phyloP scores from a whole-genome alignment of 2,329 filamentous ascomycete genomes.

The Pseudogymnoascus sp. region DNA sequence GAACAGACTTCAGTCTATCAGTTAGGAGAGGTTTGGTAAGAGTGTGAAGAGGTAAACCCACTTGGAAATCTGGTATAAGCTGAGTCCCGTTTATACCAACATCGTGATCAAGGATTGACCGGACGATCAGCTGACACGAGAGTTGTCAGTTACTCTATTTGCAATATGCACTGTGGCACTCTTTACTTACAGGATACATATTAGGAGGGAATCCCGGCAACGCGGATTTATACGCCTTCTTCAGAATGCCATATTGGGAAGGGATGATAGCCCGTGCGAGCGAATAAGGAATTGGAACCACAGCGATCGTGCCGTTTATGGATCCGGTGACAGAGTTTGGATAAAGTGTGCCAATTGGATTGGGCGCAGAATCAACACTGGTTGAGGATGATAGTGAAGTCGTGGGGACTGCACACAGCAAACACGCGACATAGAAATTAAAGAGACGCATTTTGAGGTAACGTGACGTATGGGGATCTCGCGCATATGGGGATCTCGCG shows the following conservation, averaged over 20 bases:
- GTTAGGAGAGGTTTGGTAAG: constrained; percentile 21
- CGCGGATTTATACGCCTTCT: constrained; percentile 39
- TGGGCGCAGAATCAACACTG: constrained; percentile 29
- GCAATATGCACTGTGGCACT: neutral
- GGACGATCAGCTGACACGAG: constrained; percentile 15
- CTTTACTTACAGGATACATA: constrained; percentile 42
- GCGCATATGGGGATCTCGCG: no score
- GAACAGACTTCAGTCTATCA: constrained; percentile 34
- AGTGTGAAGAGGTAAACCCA: constrained; percentile 1
- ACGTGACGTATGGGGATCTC: no score
- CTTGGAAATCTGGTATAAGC: constrained; percentile 14
- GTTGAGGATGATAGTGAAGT: neutral
- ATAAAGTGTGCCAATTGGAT: constrained; percentile 41
- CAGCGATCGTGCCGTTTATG: constrained; percentile 45
- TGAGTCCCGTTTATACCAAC: constrained; percentile 13
- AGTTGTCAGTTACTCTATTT: neutral
- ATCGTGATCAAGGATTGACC: constrained; percentile 18
- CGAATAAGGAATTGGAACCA: constrained; percentile 44
- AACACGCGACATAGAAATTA: neutral
- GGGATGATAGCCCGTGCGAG: constrained; percentile 43
- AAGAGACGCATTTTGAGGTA: neutral
- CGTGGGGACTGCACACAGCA: neutral
- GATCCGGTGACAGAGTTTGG: constrained; percentile 44
- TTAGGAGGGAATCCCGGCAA: constrained; percentile 42
- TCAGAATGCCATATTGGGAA: constrained; percentile 41